Percentiles rank a stretch among this genome's conserved stretches.
phyloP scores from a whole-genome alignment of 257 asterid species.

The Lavandula angustifolia region DNA sequence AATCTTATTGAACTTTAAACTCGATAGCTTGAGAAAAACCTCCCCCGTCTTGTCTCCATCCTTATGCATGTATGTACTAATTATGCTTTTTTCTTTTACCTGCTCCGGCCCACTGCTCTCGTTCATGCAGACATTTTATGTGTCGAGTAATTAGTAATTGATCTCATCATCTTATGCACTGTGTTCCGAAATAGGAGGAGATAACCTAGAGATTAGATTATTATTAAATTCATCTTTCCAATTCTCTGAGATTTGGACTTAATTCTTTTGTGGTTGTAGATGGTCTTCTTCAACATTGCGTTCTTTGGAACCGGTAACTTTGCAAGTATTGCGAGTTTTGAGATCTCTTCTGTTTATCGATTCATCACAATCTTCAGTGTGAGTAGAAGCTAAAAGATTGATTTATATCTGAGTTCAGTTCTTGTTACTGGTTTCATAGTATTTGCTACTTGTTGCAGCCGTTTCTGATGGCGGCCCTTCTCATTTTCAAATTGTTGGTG shows the following conservation, averaged over 20 bases:
- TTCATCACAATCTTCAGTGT: slow-evolving; percentile 96
- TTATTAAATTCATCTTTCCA: too few species aligned
- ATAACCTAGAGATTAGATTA: too few species aligned
- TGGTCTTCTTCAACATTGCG: slow-evolving; percentile 94
- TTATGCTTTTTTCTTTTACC: too few species aligned
- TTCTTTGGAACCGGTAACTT: slow-evolving; percentile 99
- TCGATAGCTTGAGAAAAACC: not conserved
- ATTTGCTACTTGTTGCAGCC: slow-evolving; percentile 66
- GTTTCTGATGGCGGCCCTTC: slow-evolving; percentile 93
- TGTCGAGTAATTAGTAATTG: too few species aligned
- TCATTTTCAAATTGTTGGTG: slow-evolving; percentile 77
- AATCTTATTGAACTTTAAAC: not conserved
- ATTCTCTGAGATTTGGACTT: not conserved
- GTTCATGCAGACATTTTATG: too few species aligned
- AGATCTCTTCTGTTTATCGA: slow-evolving; percentile 93
- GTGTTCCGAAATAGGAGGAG: not conserved
- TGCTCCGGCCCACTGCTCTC: too few species aligned
- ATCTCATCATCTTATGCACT: too few species aligned
- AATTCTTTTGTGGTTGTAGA: slow-evolving; percentile 42
- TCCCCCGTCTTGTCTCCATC: slow-evolving; percentile 11
- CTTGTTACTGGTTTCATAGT: slow-evolving; percentile 21
- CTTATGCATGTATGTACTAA: not conserved
- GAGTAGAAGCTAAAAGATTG: slow-evolving; percentile 39
- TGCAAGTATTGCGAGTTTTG: slow-evolving; percentile 96
- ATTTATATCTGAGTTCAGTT: not conserved